Percentiles rank a stretch among this genome's conserved stretches.
These are phyloP conservation scores for Pichia sp. DNA, from an alignment of 1,139 yeast species.

Conservation along the genomic window DNA sequence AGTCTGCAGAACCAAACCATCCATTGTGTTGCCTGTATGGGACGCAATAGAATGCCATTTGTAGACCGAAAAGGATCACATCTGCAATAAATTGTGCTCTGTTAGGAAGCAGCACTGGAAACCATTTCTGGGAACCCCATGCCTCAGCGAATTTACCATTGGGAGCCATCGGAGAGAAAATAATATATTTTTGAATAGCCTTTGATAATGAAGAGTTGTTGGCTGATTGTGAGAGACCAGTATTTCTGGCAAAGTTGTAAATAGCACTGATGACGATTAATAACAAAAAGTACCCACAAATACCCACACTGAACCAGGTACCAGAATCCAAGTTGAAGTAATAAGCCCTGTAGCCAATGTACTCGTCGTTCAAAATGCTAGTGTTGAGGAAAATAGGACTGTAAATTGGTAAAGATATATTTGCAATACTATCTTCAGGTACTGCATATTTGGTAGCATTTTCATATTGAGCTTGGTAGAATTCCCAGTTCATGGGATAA, in stretches of 20 bases:
- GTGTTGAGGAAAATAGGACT: constrained; percentile 14
- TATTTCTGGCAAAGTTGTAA: constrained; percentile 21
- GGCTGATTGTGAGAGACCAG: constrained; percentile 12
- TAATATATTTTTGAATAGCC: constrained; percentile 17
- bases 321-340: constrained; percentile 19
- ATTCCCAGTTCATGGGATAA: constrained; percentile 11
- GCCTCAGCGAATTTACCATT: constrained; percentile 16
- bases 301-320: constrained; percentile 32
- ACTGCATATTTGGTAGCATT: constrained; percentile 22
- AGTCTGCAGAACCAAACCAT: constrained; percentile 25
- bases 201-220: constrained; percentile 13
- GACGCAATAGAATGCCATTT: constrained; percentile 12
- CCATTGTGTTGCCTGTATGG: constrained; percentile 6
- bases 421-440: constrained; percentile 7
- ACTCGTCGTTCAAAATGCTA: constrained; percentile 2
- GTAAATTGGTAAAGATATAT: constrained; percentile 14
- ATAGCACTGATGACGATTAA: constrained; percentile 22
- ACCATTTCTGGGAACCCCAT: constrained; percentile 10
- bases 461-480: constrained; percentile 18
- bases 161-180: constrained; percentile 20
- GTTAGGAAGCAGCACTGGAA: constrained; percentile 12
- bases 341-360: constrained; percentile 11
- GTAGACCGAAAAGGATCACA: constrained; percentile 8
- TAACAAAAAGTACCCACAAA: constrained; percentile 33
- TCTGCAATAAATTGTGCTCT: constrained; percentile 13